Base-by-base conservation (phyloP, 2,329 filamentous ascomycete genomes). In the Grosmannia serpens region DNA sequence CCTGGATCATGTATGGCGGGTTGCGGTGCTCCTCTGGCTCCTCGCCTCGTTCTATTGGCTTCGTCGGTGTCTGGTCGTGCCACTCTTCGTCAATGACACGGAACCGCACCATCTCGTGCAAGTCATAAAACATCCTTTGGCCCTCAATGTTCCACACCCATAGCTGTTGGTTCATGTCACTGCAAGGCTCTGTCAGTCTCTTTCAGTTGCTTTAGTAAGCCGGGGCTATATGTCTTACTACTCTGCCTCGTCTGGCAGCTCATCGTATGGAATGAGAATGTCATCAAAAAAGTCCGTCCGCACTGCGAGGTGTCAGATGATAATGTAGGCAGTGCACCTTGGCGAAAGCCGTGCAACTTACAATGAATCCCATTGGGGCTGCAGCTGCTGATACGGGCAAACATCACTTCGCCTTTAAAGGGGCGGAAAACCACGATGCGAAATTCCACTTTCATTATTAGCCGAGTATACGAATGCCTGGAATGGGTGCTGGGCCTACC, bases 271-370 rank as follows among this genome's bases (percentile, higher is more conserved):
- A 62, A 97, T 84, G 60, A 89, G 86, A 35, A 99, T 90, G 63
- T 97, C 91, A 65, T 92, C 88, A 65, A 96, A 99, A 71, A 99
- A 99, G 62, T 96, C 89, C 4, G 91, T 86, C 54, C 85, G 84
- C 60, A 97, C 84, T 87, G 61, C 24, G 60, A 60, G 15, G n/a
- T 50, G 33, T 31, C 15, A 61, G 38, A 20, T 20, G 29, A 20
- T 29, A 35, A 31, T 5, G 26, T 38, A 55, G 47, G 35, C 44
- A 24, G 44, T 33, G 11, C 38, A 17, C 1, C 35, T 15, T 4
- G 17, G 13, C 8, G 31, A 2, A 27, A 8, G 35, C 8, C 4
- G 13, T n/a, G 2, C 20, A 6, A 60, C 64, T 9, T 57, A 66
- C 64, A 38, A 50, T 64, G 61, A 27, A 66, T 65, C 38, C 64